A percentile compares a stretch with the other conserved stretches of the same genome.
Conservation (phyloP, 2,329 filamentous ascomycete species). For the Nigrospora osmanthi region DNA sequence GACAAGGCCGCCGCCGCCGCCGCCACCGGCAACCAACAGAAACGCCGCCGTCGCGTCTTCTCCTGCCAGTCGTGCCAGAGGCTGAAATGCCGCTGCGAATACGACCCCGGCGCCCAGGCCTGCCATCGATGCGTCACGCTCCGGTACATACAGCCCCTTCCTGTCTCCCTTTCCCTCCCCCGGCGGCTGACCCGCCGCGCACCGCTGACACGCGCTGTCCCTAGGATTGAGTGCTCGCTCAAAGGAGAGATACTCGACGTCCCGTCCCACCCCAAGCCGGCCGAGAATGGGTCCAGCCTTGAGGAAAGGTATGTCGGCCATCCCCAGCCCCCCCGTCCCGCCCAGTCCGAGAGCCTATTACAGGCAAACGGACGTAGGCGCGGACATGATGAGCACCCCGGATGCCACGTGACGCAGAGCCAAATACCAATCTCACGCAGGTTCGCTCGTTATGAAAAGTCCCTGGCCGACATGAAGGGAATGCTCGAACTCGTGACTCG, state of each 20-base stretch:
- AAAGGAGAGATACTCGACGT: slow-evolving; percentile 6
- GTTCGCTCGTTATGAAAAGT: slow-evolving; percentile 5
- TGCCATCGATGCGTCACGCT: slow-evolving; percentile 6
- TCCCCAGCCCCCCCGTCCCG: neutral
- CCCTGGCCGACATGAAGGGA: slow-evolving; percentile 5
- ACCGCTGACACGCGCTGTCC: neutral
- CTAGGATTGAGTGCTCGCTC: slow-evolving; percentile 6
- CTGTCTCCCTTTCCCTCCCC: neutral
- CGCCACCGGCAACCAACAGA: neutral
- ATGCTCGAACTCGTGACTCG: slow-evolving; percentile 6
- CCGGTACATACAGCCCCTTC: slow-evolving; percentile 1
- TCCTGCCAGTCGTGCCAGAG: slow-evolving; percentile 8
- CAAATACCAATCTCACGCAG: neutral
- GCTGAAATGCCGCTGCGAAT: slow-evolving; percentile 8
- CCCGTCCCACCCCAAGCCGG: slow-evolving; percentile 4
- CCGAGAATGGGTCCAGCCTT: slow-evolving; percentile 3
- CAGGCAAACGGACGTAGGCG: neutral
- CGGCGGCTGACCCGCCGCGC: neutral
- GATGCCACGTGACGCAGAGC: no score
- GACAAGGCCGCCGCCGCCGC: neutral
- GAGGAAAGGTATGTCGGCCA: slow-evolving; percentile 4
- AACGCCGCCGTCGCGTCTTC: slow-evolving; percentile 6
- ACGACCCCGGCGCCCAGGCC: slow-evolving; percentile 6
- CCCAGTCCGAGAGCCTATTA: neutral
- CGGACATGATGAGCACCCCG: no score